phyloP scores from a whole-genome alignment of 1,284 basidiomycete genomes.

The Veloboletus limbatus region DNA sequence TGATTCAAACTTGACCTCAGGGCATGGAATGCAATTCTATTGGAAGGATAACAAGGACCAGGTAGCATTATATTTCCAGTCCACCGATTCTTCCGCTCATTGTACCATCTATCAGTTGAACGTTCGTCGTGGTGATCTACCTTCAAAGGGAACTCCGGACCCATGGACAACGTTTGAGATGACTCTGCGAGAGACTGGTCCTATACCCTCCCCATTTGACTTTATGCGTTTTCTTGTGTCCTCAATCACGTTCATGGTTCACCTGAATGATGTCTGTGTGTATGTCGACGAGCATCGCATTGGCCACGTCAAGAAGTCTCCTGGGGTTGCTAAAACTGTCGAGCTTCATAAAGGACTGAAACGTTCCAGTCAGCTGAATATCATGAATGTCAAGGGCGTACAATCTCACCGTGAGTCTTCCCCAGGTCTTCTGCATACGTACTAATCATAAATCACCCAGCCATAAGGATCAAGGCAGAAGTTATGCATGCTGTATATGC shows the following conservation, averaged over 20 bases:
- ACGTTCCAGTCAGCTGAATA: constrained; percentile 17
- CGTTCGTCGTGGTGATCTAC: constrained; percentile 71
- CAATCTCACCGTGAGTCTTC: constrained; percentile 23
- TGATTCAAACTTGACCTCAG: constrained; percentile 34
- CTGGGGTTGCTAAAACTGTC: constrained; percentile 56
- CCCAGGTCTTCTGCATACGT: background rate
- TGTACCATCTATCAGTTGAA: constrained; percentile 49
- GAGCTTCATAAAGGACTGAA: constrained; percentile 42
- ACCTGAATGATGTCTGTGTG: constrained; percentile 74
- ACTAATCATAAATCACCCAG: constrained; percentile 31
- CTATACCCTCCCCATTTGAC: constrained; percentile 83
- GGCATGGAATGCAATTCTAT: constrained; percentile 94
- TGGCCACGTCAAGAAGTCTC: constrained; percentile 69
- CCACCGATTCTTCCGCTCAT: constrained; percentile 4
- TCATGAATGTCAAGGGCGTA: constrained; percentile 24
- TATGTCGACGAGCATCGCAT: constrained; percentile 80
- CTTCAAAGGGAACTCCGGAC: constrained; percentile 38
- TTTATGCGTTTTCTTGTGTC: constrained; percentile 89
- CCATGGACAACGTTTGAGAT: constrained; percentile 93
- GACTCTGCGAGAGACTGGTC: constrained; percentile 78
- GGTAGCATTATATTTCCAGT: constrained; percentile 34
- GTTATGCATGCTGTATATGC: constrained; percentile 82
- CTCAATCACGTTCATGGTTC: constrained; percentile 92
- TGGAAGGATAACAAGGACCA: constrained; percentile 93
- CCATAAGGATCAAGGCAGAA: constrained; percentile 78